Evolutionary conservation across 805 yeast genomes (phyloP), one percentile per base, ranked within the genome.

Genomic region (Zygoascus flipseniorum): DNA sequence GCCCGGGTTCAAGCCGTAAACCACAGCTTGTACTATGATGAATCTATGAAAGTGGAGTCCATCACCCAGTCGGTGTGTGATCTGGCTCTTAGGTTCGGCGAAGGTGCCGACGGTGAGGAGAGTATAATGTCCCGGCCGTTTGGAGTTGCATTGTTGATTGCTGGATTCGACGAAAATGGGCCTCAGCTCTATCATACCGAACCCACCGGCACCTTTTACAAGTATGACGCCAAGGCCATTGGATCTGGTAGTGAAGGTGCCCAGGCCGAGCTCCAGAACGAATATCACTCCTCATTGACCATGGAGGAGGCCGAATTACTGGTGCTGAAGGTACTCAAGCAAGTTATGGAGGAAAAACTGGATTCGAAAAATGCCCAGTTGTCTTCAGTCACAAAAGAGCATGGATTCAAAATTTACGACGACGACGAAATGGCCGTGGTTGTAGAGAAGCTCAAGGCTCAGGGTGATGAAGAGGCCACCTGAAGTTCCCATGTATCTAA

Each of bases 171-270:
- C 72, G 95, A 88, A 62, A 84, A 88, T 65, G 99, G 99, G 0
- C 96, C 97, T 47, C 99, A 93, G 70, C 78, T 93, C 62, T 72
- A 87, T 69, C 97, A 93, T 69, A 96, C 98, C n/a, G 99, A 93
- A 72, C 99, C 99, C 42, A 87, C 96, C 13, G 99, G 99, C 55
- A 93, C 99, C 1, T 93, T 89, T 64, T 95, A 93, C 73, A 82
- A 93, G 71, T 93, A 93, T 68, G 97, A 93, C 65, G 99, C 99
- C 31, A 95, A 93, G 73, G 99, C 99, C 11, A 93, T 95, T 64
- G 99, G 99, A 13, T 87, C 97, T 1, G 99, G 99, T 19, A 86
- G 96, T 14, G 99, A 93, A 72, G 99, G 99, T 59, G 99, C 99
- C 1, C 99, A 95, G 72, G 85, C 97, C 1, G 99, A 93, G 70